A percentile compares a stretch with the other conserved stretches of the same genome.
These are phyloP conservation scores for Acorus calamus DNA, from an alignment of 106 monocot genomes.

Conservation along the genomic window DNA sequence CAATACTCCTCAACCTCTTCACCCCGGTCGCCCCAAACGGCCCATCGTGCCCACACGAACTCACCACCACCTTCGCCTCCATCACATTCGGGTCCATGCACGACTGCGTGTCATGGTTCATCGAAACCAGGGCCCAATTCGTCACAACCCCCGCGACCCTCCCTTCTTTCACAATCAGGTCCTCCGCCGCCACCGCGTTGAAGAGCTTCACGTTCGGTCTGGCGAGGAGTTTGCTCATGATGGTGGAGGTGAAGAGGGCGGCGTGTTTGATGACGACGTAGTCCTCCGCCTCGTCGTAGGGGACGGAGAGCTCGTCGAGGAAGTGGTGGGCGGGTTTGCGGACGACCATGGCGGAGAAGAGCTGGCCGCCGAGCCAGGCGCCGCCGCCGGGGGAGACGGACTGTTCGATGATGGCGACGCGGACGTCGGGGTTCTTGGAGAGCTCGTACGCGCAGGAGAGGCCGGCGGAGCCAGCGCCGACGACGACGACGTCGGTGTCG, in stretches of 20 bases:
- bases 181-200: constrained; percentile 93
- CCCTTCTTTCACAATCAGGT: constrained; percentile 79
- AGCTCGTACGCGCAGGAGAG: constrained; percentile 93
- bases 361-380: constrained; percentile 97
- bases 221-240: constrained; percentile 68
- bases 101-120: constrained; percentile 96
- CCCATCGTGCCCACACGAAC: constrained; percentile 91
- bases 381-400: constrained; percentile 97
- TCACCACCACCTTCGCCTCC: constrained; percentile 91
- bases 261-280: constrained; percentile 93
- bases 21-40: constrained; percentile 93
- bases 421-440: constrained; percentile 65
- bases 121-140: constrained; percentile 92
- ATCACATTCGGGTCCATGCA: constrained; percentile 98
- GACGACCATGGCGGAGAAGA: constrained; percentile 96
- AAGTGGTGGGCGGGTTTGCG: constrained; percentile 92
- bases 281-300: constrained; percentile 63
- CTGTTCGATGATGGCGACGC: constrained; percentile 80
- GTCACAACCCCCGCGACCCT: constrained; percentile 83
- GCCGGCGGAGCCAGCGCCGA: constrained; percentile 86
- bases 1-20: constrained; percentile 75
- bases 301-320: constrained; percentile 70
- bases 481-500: constrained; percentile 87
- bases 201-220: constrained; percentile 95
- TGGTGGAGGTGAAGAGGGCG: constrained; percentile 86